Base-by-base conservation (phyloP, 1,284 basidiomycete genomes). In the Golubevia pallescens region DNA sequence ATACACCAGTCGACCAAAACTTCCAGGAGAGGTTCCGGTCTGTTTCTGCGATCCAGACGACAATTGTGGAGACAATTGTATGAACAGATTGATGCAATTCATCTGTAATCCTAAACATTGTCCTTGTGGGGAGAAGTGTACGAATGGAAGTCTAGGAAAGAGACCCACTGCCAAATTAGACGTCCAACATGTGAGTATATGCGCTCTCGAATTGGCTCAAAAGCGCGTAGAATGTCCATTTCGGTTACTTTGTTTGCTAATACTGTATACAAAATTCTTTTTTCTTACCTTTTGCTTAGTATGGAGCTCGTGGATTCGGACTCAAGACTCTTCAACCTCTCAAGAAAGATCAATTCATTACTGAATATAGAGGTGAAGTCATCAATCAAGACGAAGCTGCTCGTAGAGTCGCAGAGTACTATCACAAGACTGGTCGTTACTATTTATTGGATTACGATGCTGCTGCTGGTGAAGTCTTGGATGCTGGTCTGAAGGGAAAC, bases 301-400 rank as follows among this genome's bases (percentile, higher is more conserved):
- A 73, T 34, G 79, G 79, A 14, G 59, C 60, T 7, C 77, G 80
- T 10, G 80, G 80, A 3, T 81, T 80, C 24, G 80, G 80, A 14
- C 67, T 83, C 7, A 62, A 65, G 54, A 74, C 79, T 57, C 68
- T 69, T 24, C 67, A 77, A 57, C 60, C 70, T 2, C 68, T 83
- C 67, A 59, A 65, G 28, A 68, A 64, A 65, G 73, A 70, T 21
- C 65, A 69, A 6, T 79, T 80, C 34, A 70, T 82, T 58, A 78
- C 75, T 62, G 78, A 82, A 65, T 82, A 82, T 56, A 74, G 80
- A 23, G 80, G 80, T 42, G 80, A 82, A 59, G 73, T 82, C 16
- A 79, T 82, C 68, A 61, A 79, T 34, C 60, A 76, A 6, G 52
- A 59, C 21, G 78, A 82, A 63, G 70, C 70, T 2, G 63, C 62